Evolutionary conservation across 1,139 yeast species (phyloP).

Genomic region (Magnusiomyces paraingens): DNA sequence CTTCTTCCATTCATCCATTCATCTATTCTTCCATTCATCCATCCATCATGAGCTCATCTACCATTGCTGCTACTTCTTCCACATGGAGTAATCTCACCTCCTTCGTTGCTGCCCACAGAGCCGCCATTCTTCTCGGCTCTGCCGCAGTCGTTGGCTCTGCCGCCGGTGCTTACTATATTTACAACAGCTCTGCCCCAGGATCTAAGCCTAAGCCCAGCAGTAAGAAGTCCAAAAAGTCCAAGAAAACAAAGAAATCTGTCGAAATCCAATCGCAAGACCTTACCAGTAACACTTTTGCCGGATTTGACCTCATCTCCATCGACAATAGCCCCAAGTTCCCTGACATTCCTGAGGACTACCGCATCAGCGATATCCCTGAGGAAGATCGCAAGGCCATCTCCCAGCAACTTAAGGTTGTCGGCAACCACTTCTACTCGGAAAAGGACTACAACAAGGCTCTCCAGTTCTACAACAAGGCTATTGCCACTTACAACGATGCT

Average conservation of each 20-base stretch:
- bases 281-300: slow-evolving; percentile 17
- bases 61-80: neutral
- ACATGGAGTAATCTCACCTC: slow-evolving; percentile 17
- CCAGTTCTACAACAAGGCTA: slow-evolving; percentile 69
- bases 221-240: slow-evolving; percentile 24
- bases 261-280: slow-evolving; percentile 20
- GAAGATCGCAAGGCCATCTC: slow-evolving; percentile 66
- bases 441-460: slow-evolving; percentile 61
- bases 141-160: slow-evolving; percentile 32
- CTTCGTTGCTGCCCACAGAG: slow-evolving; percentile 26
- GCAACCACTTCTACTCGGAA: slow-evolving; percentile 69
- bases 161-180: slow-evolving; percentile 29
- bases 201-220: slow-evolving; percentile 17
- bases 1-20: neutral
- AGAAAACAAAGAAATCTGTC: slow-evolving; percentile 21
- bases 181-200: slow-evolving; percentile 11
- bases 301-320: slow-evolving; percentile 24
- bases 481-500: slow-evolving; percentile 68
- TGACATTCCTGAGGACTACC: slow-evolving; percentile 33
- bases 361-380: slow-evolving; percentile 42
- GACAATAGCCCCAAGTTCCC: slow-evolving; percentile 29
- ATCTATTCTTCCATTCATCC: neutral
- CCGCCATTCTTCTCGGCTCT: slow-evolving; percentile 29
- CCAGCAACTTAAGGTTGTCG: slow-evolving; percentile 76
- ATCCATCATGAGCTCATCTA: neutral